Conservation (phyloP, 257 asterid genomes). For the Jacaranda copaia region DNA sequence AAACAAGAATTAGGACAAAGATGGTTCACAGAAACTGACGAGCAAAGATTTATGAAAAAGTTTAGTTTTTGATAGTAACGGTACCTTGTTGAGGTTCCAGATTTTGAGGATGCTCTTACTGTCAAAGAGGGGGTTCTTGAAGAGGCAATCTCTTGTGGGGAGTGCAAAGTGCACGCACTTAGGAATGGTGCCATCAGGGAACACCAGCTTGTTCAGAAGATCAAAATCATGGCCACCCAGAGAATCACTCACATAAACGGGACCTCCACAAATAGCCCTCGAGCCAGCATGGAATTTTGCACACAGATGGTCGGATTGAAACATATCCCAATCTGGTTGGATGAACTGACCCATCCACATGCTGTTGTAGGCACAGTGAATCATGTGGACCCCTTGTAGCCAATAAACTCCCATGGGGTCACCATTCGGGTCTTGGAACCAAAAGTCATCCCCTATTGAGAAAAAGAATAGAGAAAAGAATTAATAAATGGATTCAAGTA, state of each 20-base stretch:
- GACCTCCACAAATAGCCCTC: slow-evolving; percentile 83
- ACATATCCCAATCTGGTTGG: slow-evolving; percentile 93
- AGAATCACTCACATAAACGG: slow-evolving; percentile 81
- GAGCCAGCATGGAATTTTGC: slow-evolving; percentile 85
- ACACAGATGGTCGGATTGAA: slow-evolving; percentile 71
- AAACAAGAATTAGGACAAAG: background rate
- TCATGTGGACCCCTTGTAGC: slow-evolving; percentile 91
- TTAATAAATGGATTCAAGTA: no score
- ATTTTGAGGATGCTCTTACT: slow-evolving; percentile 72
- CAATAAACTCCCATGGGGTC: slow-evolving; percentile 85
- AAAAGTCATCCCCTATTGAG: slow-evolving; percentile 70
- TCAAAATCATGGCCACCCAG: slow-evolving; percentile 73
- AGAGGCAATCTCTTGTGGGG: slow-evolving; percentile 82
- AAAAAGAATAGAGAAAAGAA: background rate
- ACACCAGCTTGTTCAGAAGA: slow-evolving; percentile 64
- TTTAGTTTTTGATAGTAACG: background rate
- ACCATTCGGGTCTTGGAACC: slow-evolving; percentile 88
- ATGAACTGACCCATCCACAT: slow-evolving; percentile 89
- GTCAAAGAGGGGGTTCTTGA: slow-evolving; percentile 79
- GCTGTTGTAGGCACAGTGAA: slow-evolving; percentile 86
- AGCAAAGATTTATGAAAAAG: no score
- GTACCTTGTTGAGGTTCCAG: slow-evolving; percentile 83
- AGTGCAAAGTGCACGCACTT: slow-evolving; percentile 75
- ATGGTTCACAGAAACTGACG: no score
- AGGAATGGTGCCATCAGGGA: slow-evolving; percentile 72